Base-by-base conservation (phyloP, 1,284 basidiomycete genomes). In the Cutaneotrichosporon dermatis region DNA sequence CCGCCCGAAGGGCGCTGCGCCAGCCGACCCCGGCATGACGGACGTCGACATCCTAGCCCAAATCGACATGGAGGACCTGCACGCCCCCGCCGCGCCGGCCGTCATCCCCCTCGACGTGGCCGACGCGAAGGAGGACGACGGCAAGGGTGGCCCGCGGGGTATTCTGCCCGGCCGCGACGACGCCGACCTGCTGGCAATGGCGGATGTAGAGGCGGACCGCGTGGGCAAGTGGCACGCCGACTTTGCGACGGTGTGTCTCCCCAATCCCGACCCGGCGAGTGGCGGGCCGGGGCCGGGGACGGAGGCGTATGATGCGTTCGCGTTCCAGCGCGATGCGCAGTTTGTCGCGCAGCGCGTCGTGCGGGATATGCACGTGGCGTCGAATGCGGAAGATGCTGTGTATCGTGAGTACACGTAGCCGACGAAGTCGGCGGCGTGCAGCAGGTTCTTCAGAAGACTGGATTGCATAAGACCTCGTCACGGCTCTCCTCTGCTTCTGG, bases 1-100 rank as follows among this genome's bases (percentile, higher is more conserved):
- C 25, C 41, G 39, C 6, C 12, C 33, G 6, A 41, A 40, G 37
- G 54, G 3, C 16, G 11, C 25, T 11, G 37, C 36, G 4, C 43
- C 35, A 66, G 62, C 7, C 37, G 57, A 58, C 48, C 16, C 43
- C 15, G 9, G 50, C 25, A 35, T 45, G 3, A 51, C 60, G 53
- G 55, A 61, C 36, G 58, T 13, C 25, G 63, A 74, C 49, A 66
- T 75, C 33, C 88, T 88, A 62, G 77, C 83, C 9, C 86, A 90
- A 69, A 88, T 98, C 60, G 89, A 93, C 61, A 81, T 95, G 15
- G 88, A 90, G 55, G 95, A 98, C 71, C 81, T 99, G 35, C 86
- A 86, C 66, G 86, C 88, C 52, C 82, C 84, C 5, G 82, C 85
- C 55, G 71, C 80, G 1, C 82, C 85, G 0, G 73, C 80, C 7